Evolutionary conservation across 2,329 filamentous ascomycete species (phyloP), one percentile per base, ranked within the genome.

Genomic region (Pseudocercospora macadamiae): DNA sequence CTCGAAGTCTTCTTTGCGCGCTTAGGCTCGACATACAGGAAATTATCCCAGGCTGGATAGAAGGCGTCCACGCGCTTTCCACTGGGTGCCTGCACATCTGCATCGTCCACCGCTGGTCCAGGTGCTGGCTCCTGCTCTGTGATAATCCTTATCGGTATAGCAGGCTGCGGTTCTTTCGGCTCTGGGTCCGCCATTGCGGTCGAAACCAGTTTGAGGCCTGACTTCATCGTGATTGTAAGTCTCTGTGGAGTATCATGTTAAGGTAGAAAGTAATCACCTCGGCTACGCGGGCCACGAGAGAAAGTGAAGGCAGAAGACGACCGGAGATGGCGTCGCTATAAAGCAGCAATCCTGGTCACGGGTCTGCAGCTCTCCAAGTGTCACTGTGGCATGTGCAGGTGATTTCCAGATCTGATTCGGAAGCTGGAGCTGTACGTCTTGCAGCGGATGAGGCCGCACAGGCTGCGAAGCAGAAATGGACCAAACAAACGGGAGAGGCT

Each of bases 1-100:
- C 61, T 44, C 3, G 68, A 71, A 18, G 59, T 60, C 30, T 54
- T 62, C 55, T 66, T 68, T 12, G 67, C 68, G 10, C 68, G 64
- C 45, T 66, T 67, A 3, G 70, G 68, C 53, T 71, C 63, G 34
- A 66, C 57, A 1, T 64, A 60, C 9, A 72, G 65, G 55, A 72
- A 73, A 14, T 65, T 68, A 21, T 70, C 68, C 71, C 71, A 73
- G 4, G 68, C 64, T n/a, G 59, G 61, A 42, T 69, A 70, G 57
- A 69, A 67, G n/a, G 55, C 34, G 52, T 68, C 68, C 21, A 54
- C 55, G 3, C 64, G 63, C 39, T 62, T 66, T 3, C 51, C 52
- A 10, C 53, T 26, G 18, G 61, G 53, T 12, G 44, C 18, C 8
- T 28, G 18, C 18, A 57, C 42, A 28, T 56, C 60, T 18, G 54